A percentile compares a stretch with the other conserved stretches of the same genome.
These are phyloP conservation scores for Houttuynia cordata DNA, from an alignment of 164 flowering plant genomes.

Conservation along the genomic window DNA sequence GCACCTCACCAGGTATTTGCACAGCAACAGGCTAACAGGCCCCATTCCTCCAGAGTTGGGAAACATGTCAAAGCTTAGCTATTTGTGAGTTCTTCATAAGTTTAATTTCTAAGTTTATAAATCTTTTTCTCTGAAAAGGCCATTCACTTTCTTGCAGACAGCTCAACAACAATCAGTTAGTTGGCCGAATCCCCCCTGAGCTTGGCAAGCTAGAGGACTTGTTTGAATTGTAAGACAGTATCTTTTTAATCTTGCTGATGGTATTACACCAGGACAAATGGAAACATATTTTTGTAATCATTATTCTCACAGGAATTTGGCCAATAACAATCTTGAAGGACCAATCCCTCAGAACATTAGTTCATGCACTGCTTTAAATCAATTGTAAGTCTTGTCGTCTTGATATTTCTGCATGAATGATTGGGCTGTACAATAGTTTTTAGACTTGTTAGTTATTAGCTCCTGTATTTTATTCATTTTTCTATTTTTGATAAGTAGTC, in stretches of 20 bases:
- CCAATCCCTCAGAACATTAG: constrained; percentile 48
- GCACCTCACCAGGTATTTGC: constrained; percentile 48
- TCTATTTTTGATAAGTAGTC: too few relatives aligned
- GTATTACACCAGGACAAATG: background rate
- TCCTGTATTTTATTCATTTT: background rate
- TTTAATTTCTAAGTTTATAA: background rate
- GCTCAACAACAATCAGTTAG: constrained; percentile 56
- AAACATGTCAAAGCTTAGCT: constrained; percentile 89
- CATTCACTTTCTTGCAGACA: constrained; percentile 38
- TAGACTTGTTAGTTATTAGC: background rate
- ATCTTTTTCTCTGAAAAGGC: background rate
- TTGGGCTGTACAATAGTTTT: background rate
- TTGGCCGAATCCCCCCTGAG: constrained; percentile 71
- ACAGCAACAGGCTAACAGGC: constrained; percentile 83
- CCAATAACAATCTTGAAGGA: constrained; percentile 71
- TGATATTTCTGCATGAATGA: background rate
- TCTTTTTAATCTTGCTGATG: background rate
- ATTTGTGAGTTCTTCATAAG: constrained; percentile 52
- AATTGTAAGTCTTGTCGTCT: constrained; percentile 53
- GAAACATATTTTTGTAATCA: background rate
- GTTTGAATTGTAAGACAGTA: constrained; percentile 63
- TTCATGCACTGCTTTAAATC: constrained; percentile 68
- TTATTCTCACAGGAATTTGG: constrained; percentile 52
- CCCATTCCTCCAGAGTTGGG: constrained; percentile 90
- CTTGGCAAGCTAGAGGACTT: constrained; percentile 80